phyloP scores from a whole-genome alignment of 2,329 filamentous ascomycete genomes.

The Aspergillus phoenicis region DNA sequence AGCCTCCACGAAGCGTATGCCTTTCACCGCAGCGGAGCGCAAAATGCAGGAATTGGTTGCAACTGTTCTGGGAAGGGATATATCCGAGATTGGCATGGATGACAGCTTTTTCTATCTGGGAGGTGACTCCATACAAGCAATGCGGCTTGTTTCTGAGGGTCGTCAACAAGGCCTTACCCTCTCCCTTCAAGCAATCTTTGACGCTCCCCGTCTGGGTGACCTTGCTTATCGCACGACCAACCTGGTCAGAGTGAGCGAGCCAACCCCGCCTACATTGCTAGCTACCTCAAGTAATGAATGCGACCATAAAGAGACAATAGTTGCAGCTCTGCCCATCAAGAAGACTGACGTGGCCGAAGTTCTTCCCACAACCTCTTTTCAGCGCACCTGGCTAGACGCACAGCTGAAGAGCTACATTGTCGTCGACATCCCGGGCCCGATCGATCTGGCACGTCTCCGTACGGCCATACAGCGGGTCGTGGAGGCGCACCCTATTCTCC shows the following conservation, averaged over 20 bases:
- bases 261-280: background rate
- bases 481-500: background rate
- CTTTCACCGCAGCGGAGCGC: background rate
- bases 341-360: slow-evolving; percentile 22
- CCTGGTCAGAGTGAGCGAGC: background rate
- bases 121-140: slow-evolving; percentile 25
- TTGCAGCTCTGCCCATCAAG: background rate
- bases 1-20: background rate
- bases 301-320: background rate
- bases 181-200: slow-evolving; percentile 25
- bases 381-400: background rate
- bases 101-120: slow-evolving; percentile 45
- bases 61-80: slow-evolving; percentile 30
- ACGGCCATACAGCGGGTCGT: background rate
- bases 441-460: background rate
- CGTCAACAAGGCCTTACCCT: background rate
- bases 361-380: background rate
- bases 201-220: background rate
- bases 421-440: background rate
- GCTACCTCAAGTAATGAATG: background rate
- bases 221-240: background rate
- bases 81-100: slow-evolving; percentile 37
- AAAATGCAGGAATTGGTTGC: slow-evolving; percentile 31
- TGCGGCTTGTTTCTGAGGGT: background rate
- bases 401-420: background rate